Base-by-base conservation (phyloP, 1,284 basidiomycete species). In the Ganoderma sp. region DNA sequence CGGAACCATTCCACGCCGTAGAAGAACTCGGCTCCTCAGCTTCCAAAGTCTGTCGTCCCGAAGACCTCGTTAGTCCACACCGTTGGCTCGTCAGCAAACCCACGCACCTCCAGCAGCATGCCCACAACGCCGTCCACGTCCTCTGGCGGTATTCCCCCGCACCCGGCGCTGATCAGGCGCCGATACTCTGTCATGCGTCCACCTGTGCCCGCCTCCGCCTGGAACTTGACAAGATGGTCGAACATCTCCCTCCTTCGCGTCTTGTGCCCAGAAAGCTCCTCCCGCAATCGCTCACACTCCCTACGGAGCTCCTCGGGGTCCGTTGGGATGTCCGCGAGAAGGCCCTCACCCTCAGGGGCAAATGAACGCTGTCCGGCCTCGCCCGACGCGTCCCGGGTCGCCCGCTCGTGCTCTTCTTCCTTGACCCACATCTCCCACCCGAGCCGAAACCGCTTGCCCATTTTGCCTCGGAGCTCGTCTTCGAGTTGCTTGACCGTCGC, bases 401-500 rank as follows among this genome's bases (percentile, higher is more conserved):
- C 79, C 68, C 83, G 86, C 79, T 96, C 94, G 34, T 95, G 85
- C 50, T 82, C 83, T 76, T 94, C 91, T 79, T 98, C 94, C 73
- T 89, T 88, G n/a, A 93, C 81, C 95, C 96, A 98, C 75, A 92
- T 92, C 77, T 96, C 93, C 89, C 91, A 97, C 1, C 96, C 96
- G n/a, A 92, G 77, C 60, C 92, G 86, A 79, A 93, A 94, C 67
- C 92, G 85, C 74, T 88, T 87, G 32, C 90, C 91, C 88, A 97
- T 92, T 79, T 93, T 95, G 6, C 82, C 81, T 37, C 85, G 82
- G 52, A 99, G 81, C 68, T 90, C 88, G 10, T 80, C 81, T 78
- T 96, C 91, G 61, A 97, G 79, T 41, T 86, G 84, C 48, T 84
- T 82, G 61, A 97, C 82, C 59, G 84, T 81, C 60, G 86, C 81